Evolutionary conservation across 2,329 filamentous ascomycete genomes (phyloP), one percentile per base, ranked within the genome.

Genomic region (Claviceps purpurea): DNA sequence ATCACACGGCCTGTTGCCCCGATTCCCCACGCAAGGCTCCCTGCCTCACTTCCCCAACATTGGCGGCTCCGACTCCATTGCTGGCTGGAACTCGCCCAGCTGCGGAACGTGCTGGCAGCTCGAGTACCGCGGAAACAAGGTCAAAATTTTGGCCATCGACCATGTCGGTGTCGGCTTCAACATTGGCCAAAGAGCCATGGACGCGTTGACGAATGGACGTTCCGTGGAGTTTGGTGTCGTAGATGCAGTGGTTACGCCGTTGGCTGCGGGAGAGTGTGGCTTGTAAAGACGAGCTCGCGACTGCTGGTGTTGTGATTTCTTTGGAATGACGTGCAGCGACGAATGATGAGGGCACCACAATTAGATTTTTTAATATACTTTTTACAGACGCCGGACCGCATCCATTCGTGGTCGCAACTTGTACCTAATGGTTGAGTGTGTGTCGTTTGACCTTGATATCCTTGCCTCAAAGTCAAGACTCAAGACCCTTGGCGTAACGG

Each of bases 61-160:
- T 54, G 81, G 77, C 38, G 80, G 77, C 37, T 68, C 70, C n/a
- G 66, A 71, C 5, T 71, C 68, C 50, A 66, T 84, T n/a, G 62
- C 62, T 20, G 73, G 73, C 52, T 81, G 77, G 77, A 79, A 79
- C 70, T 77, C 74, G 3, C 57, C 68, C 49, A 62, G 70, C 64
- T 84, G 81, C 67, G 80, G 80, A 49, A 73, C 70, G 34, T 84
- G 81, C 72, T 84, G 75, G 72, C 60, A 68, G 54, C 68, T 81
- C 51, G 70, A 67, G 16, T 82, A 75, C 64, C 67, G 73, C 38
- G 73, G 73, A 54, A 68, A 64, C 53, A 73, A 65, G 51, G 70
- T 82, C 68, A 72, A 75, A 62, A 65, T 83, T 40, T 66, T 79
- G 16, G 79, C 74, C 53, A 67, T 83, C 53, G 79, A 83, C 64